These are phyloP conservation scores for Colletotrichum sp. DNA, from an alignment of 2,329 filamentous ascomycete species.

Conservation along the genomic window DNA sequence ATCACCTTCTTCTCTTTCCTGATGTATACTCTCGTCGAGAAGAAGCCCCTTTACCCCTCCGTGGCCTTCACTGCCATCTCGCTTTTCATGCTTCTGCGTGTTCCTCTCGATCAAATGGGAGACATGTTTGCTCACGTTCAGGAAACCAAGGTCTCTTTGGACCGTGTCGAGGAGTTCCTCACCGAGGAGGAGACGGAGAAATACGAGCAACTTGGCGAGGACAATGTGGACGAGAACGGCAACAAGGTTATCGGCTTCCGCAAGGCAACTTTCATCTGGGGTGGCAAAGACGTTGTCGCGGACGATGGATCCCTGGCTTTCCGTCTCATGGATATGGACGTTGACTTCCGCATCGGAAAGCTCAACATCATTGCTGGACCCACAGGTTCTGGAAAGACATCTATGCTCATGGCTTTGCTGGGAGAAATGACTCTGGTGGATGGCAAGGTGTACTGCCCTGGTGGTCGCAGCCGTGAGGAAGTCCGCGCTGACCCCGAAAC, in stretches of 20 bases:
- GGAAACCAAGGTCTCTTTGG: conserved; percentile 95
- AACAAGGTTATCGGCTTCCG: conserved; percentile 83
- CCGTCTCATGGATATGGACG: conserved; percentile 80
- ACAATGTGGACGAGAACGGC: conserved; percentile 71
- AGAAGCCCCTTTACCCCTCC: conserved; percentile 88
- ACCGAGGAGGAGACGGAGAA: conserved; percentile 96
- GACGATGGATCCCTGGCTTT: conserved; percentile 76
- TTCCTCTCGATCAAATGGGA: conserved; percentile 92
- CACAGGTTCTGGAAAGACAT: conserved; percentile 95
- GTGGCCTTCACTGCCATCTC: conserved; percentile 96
- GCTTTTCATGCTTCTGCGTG: conserved; percentile 90
- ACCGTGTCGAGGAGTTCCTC: conserved; percentile 94
- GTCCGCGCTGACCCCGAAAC: conserved; percentile 82
- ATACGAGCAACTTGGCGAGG: conserved; percentile 79
- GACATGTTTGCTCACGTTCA: conserved; percentile 99
- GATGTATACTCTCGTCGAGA: conserved; percentile 88
- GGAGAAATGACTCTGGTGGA: conserved; percentile 92
- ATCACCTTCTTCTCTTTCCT: conserved; percentile 98
- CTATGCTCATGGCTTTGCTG: conserved; percentile 90
- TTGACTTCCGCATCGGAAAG: conserved; percentile 84
- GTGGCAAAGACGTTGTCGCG: conserved; percentile 65
- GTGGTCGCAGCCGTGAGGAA: conserved; percentile 85
- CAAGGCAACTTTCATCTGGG: conserved; percentile 89
- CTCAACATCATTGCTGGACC: conserved; percentile 93
- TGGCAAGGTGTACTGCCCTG: conserved; percentile 84